Base-by-base conservation (phyloP, 2,329 filamentous ascomycete species). In the Raffaelea albimanens region DNA sequence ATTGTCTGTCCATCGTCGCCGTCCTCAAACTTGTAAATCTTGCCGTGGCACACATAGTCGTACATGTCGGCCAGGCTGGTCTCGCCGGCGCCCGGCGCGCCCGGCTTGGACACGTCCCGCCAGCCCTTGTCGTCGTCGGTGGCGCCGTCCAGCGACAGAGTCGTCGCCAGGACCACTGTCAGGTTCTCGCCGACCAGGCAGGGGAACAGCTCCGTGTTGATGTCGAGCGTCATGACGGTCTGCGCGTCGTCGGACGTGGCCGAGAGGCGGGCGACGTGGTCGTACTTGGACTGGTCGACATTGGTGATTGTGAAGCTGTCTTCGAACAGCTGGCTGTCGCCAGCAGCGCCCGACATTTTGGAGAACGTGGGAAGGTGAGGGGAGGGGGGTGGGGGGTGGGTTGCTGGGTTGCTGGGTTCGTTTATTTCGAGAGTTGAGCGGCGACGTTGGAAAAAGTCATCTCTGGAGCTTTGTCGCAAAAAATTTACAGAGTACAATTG, bases 151-250 rank as follows among this genome's bases (percentile, higher is more conserved):
- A 96, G 78, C 47, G 85, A 81, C 48, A 98, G 74, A 18, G 88
- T 93, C 5, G 84, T 89, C 16, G 91, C 88, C 47, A 98, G 73
- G 11, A 91, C 82, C 55, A 96, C 73, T 55, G 86, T 83, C 50
- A 98, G 67, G 14, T 75, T 83, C 57, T 95, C 90, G 61, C 85
- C 85, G 9, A 80, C 70, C 36, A 71, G 64, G 58, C 86, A 80
- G 2, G 87, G 87, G 67, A 93, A 96, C 8, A 98, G 79, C 68
- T 98, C 91, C 49, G 80, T 85, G 73, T 97, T 96, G 68, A 97
- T 82, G 69, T 98, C 93, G 51, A 98, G 85, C 5, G 80, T 83
- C 71, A 97, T 82, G 54, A 80, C 75, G 25, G 85, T 87, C 54
- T 80, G 74, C 57, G 77, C 78, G 68, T 95, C 88, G 56, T 77